Conservation (phyloP, 169 alveolate species). For the Theileria sp. region DNA sequence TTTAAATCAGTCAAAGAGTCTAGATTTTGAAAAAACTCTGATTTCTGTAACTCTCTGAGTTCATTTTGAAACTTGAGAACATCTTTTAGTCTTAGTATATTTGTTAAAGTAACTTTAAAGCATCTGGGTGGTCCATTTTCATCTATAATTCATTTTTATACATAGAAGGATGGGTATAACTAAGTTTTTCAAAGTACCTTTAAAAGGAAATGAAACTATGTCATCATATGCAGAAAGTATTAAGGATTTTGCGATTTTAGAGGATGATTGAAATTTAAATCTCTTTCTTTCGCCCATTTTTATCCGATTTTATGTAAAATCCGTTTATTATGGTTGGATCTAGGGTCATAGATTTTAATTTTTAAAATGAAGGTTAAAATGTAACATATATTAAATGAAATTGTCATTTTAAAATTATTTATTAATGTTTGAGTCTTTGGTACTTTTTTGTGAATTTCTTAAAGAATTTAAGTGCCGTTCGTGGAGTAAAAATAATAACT, state of each 20-base stretch:
- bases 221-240: constrained; percentile 41
- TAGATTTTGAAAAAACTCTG: neutral
- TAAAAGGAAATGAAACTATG: constrained; percentile 25
- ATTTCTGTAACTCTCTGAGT: constrained; percentile 29
- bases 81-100: constrained; percentile 42
- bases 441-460: constrained; percentile 24
- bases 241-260: constrained; percentile 52
- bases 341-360: neutral
- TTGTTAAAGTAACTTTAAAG: constrained; percentile 38
- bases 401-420: neutral
- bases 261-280: constrained; percentile 58
- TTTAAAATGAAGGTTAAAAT: neutral
- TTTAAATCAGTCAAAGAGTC: neutral
- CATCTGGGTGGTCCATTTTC: constrained; percentile 32
- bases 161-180: neutral
- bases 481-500: constrained; percentile 51
- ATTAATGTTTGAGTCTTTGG: neutral
- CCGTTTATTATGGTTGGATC: neutral
- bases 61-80: constrained; percentile 37
- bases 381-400: neutral
- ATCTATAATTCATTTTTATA: neutral
- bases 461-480: constrained; percentile 60
- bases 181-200: constrained; percentile 14
- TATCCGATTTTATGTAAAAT: neutral
- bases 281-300: constrained; percentile 46